A percentile compares a stretch with the other conserved stretches of the same genome.
phyloP scores from a whole-genome alignment of 805 yeast genomes.

The Hyphopichia homilentoma region DNA sequence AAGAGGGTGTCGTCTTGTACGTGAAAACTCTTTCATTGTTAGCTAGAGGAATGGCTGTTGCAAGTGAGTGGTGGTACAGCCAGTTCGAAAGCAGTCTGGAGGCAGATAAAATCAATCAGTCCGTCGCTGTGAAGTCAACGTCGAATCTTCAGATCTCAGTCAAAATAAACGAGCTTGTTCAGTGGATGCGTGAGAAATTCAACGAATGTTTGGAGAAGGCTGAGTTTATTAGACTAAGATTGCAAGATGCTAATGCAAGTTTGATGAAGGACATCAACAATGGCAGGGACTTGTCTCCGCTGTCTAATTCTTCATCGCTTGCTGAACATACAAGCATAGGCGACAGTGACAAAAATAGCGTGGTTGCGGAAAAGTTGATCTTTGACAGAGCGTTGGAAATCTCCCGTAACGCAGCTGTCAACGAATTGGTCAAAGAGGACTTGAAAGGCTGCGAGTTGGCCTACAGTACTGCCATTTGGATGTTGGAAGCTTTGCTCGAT shows the following conservation, averaged over 20 bases:
- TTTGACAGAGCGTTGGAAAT: constrained; percentile 94
- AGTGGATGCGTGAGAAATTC: constrained; percentile 87
- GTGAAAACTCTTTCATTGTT: constrained; percentile 78
- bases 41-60: constrained; percentile 81
- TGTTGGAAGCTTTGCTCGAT: constrained; percentile 83
- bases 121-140: constrained; percentile 7
- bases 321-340: background rate
- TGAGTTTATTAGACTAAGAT: constrained; percentile 62
- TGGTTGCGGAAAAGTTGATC: constrained; percentile 77
- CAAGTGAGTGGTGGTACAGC: constrained; percentile 87
- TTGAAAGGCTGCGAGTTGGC: constrained; percentile 77
- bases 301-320: background rate
- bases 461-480: constrained; percentile 91
- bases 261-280: constrained; percentile 12
- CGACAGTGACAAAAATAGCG: constrained; percentile 11
- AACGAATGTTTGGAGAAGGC: constrained; percentile 89
- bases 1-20: constrained; percentile 83
- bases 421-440: constrained; percentile 75
- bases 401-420: constrained; percentile 85
- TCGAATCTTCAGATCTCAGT: constrained; percentile 20
- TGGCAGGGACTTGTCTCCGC: constrained; percentile 3
- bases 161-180: constrained; percentile 67
- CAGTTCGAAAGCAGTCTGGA: constrained; percentile 26
- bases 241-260: constrained; percentile 46
- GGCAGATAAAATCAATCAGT: constrained; percentile 3